Evolutionary conservation across 495 filamentous ascomycete species (phyloP).

Genomic region (Lophiostoma macrostomum): DNA sequence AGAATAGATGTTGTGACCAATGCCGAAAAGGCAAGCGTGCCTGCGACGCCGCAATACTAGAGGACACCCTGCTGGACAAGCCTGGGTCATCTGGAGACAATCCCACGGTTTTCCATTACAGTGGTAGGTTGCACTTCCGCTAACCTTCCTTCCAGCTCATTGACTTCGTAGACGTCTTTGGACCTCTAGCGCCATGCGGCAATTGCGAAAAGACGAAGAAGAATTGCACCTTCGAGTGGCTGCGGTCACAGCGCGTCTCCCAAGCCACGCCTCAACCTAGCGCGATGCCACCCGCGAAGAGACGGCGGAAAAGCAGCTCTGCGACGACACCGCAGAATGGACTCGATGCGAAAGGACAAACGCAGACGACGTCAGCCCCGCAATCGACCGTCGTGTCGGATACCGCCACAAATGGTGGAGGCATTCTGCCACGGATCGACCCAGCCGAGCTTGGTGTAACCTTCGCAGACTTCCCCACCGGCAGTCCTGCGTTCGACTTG

Average conservation of each 20-base stretch:
- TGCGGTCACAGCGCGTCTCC: constrained; percentile 22
- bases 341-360: not conserved
- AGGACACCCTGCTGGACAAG: constrained; percentile 19
- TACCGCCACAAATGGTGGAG: not conserved
- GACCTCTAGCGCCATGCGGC: constrained; percentile 31
- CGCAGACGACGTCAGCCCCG: constrained; percentile 5
- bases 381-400: constrained; percentile 9
- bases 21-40: constrained; percentile 48
- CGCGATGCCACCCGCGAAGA: constrained; percentile 13
- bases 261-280: constrained; percentile 13
- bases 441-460: constrained; percentile 1
- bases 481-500: constrained; percentile 9
- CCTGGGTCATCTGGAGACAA: constrained; percentile 2
- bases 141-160: not conserved
- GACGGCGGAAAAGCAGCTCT: constrained; percentile 21
- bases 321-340: constrained; percentile 4
- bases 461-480: constrained; percentile 17
- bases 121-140: constrained; percentile 10
- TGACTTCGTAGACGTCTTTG: constrained; percentile 20
- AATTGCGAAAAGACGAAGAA: constrained; percentile 41
- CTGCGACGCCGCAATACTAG: constrained; percentile 40
- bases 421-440: not conserved
- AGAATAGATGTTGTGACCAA: constrained; percentile 47
- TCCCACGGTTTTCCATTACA: constrained; percentile 26
- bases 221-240: constrained; percentile 38